Conservation (phyloP, 352 stramenopile genomes). For the Phytophthora nicotianae region DNA sequence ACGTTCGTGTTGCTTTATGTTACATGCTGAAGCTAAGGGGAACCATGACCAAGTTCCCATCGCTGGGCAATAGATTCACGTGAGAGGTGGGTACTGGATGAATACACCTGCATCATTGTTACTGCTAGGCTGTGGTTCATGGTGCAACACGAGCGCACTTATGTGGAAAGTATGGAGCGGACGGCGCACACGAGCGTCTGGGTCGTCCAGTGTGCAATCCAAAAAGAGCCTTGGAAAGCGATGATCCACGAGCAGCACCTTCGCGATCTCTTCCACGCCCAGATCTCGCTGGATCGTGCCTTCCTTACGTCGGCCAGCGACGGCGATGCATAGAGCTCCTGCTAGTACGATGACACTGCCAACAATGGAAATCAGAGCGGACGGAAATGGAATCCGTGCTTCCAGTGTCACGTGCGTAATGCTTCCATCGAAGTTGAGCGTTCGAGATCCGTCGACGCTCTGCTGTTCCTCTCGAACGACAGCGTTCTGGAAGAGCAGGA, state of each 20-base stretch:
- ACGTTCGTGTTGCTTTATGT: conserved; percentile 3
- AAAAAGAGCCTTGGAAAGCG: conserved; percentile 43
- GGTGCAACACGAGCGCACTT: conserved; percentile 27
- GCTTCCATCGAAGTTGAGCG: conserved; percentile 45
- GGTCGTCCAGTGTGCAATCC: conserved; percentile 39
- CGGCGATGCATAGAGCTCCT: conserved; percentile 14
- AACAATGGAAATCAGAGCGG: conserved; percentile 35
- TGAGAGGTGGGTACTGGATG: conserved; percentile 21
- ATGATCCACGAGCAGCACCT: conserved; percentile 44
- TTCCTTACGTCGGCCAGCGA: conserved; percentile 29
- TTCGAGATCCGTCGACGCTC: conserved; percentile 27
- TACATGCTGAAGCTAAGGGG: background rate
- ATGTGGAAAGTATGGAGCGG: conserved; percentile 39
- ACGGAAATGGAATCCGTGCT: conserved; percentile 42
- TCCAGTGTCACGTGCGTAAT: conserved; percentile 35
- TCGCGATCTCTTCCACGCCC: conserved; percentile 43
- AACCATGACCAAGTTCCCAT: background rate
- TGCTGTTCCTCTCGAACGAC: conserved; percentile 34
- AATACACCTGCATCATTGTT: conserved; percentile 13
- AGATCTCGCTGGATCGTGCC: conserved; percentile 25
- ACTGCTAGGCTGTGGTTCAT: conserved; percentile 5
- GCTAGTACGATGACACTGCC: conserved; percentile 27
- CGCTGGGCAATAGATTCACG: background rate
- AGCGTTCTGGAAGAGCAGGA: conserved; percentile 65
- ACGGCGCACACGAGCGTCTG: conserved; percentile 3